Evolutionary conservation across 139 green algal species (phyloP).

Genomic region (Edaphochlamys debaryana): DNA sequence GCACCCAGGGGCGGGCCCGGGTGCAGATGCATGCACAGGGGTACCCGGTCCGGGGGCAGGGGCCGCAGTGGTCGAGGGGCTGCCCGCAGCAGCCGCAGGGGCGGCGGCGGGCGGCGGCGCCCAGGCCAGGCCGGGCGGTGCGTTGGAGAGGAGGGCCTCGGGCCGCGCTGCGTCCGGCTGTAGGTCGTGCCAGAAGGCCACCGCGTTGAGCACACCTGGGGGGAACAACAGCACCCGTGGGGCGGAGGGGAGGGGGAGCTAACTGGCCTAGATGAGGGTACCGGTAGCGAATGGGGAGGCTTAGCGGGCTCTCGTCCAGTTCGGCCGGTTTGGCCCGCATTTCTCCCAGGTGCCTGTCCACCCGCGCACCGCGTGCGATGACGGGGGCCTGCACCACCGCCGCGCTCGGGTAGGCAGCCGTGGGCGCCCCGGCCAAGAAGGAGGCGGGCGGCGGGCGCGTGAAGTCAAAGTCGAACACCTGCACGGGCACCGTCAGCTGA

Average conservation of each 20-base stretch:
- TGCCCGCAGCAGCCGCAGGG: too few species aligned
- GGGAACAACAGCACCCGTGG: neutral
- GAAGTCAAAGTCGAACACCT: slow-evolving; percentile 73
- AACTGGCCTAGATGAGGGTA: neutral
- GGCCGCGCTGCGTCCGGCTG: slow-evolving; percentile 61
- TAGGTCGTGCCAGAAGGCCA: slow-evolving; percentile 88
- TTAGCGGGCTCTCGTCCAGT: too few species aligned
- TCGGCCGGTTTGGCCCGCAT: too few species aligned
- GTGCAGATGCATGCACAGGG: too few species aligned
- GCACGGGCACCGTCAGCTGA: slow-evolving; percentile 71
- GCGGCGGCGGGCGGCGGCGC: neutral
- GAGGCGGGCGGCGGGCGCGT: too few species aligned
- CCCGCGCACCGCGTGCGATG: too few species aligned
- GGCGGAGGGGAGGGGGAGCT: slow-evolving; percentile 12
- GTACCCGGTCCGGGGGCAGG: too few species aligned
- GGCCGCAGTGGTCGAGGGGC: too few species aligned
- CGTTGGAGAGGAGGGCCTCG: neutral
- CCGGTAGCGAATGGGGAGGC: too few species aligned
- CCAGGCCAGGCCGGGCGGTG: neutral
- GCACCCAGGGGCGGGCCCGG: too few species aligned
- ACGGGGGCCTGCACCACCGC: neutral
- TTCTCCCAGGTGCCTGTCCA: too few species aligned
- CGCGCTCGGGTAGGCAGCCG: slow-evolving; percentile 45
- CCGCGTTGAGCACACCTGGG: slow-evolving; percentile 72
- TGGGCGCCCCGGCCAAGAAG: too few species aligned